Conservation (phyloP, 768 basidiomycete genomes). For the Termitomyces sp. region DNA sequence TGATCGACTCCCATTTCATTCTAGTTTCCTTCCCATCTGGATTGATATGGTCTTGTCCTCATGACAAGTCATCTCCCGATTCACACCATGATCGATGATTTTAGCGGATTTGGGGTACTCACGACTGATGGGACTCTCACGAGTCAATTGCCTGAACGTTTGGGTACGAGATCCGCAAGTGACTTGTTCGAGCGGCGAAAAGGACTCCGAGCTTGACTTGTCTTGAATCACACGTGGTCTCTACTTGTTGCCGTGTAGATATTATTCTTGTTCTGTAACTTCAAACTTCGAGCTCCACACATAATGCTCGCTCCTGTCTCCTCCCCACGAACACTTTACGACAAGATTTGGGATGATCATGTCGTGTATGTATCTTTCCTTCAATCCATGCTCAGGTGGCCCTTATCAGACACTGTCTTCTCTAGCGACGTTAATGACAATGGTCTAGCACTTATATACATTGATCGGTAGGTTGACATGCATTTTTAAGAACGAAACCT, state of each 20-base stretch:
- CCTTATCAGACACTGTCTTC: slow-evolving; percentile 8
- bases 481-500: background rate
- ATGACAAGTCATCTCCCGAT: background rate
- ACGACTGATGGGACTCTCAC: background rate
- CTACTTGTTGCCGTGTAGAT: background rate
- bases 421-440: slow-evolving; percentile 66
- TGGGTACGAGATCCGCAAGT: no score
- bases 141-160: background rate
- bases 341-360: slow-evolving; percentile 98
- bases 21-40: background rate
- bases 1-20: no score
- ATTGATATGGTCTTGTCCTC: background rate
- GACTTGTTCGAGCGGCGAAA: no score
- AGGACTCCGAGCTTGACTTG: no score
- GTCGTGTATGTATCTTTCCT: slow-evolving; percentile 58
- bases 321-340: slow-evolving; percentile 85
- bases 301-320: slow-evolving; percentile 36
- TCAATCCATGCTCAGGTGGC: background rate
- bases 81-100: background rate
- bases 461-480: slow-evolving; percentile 53
- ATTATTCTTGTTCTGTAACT: background rate
- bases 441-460: slow-evolving; percentile 79
- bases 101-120: no score
- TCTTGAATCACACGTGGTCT: background rate
- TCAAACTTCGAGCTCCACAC: background rate